Evolutionary conservation across 805 yeast genomes (phyloP), one percentile per base, ranked within the genome.

Genomic region (Myxozyma kluyveri): DNA sequence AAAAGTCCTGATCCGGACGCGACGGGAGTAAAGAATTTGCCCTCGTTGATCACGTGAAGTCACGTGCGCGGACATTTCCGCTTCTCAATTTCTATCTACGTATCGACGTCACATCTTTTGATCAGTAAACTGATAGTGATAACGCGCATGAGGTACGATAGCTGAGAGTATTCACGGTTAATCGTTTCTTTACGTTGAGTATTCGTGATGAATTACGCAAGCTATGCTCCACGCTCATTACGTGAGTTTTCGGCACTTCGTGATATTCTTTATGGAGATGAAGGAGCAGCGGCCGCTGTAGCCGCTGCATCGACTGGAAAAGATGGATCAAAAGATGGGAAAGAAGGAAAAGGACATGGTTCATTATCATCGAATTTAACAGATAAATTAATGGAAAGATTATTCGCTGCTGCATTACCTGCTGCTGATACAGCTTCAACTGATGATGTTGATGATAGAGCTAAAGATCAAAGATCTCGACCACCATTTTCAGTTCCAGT

Each of bases 401-500:
- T 56, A 6, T 52, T 57, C 27, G 39, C 56, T 7, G 50, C 60
- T 12, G 48, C 60, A 17, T 41, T 55, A 18, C 58, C 59, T 19
- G 18, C 39, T 12, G 43, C 32, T 12, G 47, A 42, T 18, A 37
- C 42, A 2, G 26, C 37, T 12, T 21, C 42, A 2, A 47, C 44
- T 12, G 53, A 47, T 21, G 45, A 36, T 9, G 47, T 37, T 7
- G 44, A 35, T 27, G 52, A 32, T 53, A 62, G 47, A 24, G 44
- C 45, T 36, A 50, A 42, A 52, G 64, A 50, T 38, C 61, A 50
- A 37, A 50, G 58, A 32, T 45, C 47, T 47, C 45, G 59, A 37
- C 64, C 64, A 22, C 51, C 57, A 19, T 61, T 61, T 32, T 84
- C 91, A 4, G 71, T 86, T 0, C 65, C 82, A 3, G 67, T 74